phyloP scores from a whole-genome alignment of 108 stramenopile species.

The Pseudonitzschia multistriata region DNA sequence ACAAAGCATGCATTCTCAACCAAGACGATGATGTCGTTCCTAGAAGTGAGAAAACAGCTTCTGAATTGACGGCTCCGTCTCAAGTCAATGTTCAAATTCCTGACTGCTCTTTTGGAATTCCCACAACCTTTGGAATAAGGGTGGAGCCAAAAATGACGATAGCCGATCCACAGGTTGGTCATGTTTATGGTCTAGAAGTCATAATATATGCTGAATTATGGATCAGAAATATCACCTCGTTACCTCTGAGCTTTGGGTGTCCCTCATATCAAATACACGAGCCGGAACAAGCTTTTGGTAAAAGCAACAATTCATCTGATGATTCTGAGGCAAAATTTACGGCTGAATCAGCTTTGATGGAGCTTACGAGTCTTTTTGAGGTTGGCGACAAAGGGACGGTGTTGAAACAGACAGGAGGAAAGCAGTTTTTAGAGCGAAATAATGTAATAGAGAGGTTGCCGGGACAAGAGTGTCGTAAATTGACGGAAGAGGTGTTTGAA shows the following conservation, averaged over 20 bases:
- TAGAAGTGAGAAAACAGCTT: constrained; percentile 10
- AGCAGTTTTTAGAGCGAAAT: constrained; percentile 18
- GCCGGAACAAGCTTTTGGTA: background rate
- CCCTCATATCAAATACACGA: constrained; percentile 43
- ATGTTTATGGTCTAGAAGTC: constrained; percentile 51
- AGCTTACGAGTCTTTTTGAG: constrained; percentile 67
- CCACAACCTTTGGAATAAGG: constrained; percentile 52
- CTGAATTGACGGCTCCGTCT: constrained; percentile 7
- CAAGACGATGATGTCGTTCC: constrained; percentile 8
- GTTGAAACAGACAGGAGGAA: constrained; percentile 27
- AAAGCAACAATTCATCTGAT: constrained; percentile 9
- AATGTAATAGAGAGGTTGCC: constrained; percentile 48
- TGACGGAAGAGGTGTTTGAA: constrained; percentile 68
- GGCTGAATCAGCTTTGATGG: constrained; percentile 71
- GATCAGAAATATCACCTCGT: constrained; percentile 57
- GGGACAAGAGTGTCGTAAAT: constrained; percentile 33
- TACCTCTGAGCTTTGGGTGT: constrained; percentile 61
- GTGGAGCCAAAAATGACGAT: constrained; percentile 50
- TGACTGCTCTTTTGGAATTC: constrained; percentile 40
- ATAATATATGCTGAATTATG: constrained; percentile 66
- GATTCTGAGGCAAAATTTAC: constrained; percentile 41
- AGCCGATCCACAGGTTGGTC: constrained; percentile 14
- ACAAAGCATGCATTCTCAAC: background rate
- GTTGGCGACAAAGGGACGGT: constrained; percentile 52
- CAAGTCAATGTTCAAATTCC: constrained; percentile 47